Evolutionary conservation across 257 asterid species (phyloP).

Genomic region (Solanum rostratum): DNA sequence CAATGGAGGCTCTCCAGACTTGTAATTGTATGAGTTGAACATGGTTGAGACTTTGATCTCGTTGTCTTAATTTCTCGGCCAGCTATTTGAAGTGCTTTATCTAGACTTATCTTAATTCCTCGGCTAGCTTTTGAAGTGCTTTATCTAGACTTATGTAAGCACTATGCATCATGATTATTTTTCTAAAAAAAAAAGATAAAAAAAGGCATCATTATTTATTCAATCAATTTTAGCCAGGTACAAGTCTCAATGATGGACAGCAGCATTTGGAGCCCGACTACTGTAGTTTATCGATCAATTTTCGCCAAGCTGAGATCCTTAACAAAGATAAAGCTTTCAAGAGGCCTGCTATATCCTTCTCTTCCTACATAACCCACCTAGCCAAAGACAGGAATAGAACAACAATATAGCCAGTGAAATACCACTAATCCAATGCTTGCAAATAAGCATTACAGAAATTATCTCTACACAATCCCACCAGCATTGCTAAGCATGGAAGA

Average conservation of each 20-base stretch:
- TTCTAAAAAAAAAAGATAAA: not conserved
- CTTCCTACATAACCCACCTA: not conserved
- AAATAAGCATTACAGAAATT: not conserved
- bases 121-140: no score
- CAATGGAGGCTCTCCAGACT: not conserved
- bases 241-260: no score
- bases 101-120: no score
- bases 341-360: not conserved
- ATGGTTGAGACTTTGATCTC: not conserved
- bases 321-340: not conserved
- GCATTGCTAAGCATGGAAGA: not conserved
- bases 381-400: not conserved
- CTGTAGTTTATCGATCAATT: not conserved
- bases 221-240: no score
- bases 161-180: not conserved
- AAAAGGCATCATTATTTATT: not conserved
- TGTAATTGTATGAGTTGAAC: not conserved
- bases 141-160: not conserved
- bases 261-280: not conserved
- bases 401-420: no score
- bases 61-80: not conserved
- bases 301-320: not conserved
- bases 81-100: not conserved
- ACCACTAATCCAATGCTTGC: not conserved
- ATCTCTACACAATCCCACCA: not conserved